Conservation (phyloP, 106 monocot genomes). For the Triglochin maritima region DNA sequence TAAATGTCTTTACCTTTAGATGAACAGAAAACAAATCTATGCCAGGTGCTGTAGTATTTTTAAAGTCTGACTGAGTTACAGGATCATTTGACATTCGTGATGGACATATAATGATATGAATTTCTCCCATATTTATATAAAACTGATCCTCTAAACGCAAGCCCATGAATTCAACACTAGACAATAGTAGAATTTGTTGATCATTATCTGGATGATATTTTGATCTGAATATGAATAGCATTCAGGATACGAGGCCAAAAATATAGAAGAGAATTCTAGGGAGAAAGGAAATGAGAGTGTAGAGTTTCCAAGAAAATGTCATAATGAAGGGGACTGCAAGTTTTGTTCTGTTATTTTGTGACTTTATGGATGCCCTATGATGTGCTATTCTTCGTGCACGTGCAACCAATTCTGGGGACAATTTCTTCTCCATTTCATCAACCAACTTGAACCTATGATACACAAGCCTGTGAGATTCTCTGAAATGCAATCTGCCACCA, state of each 20-base stretch:
- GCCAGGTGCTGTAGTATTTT: constrained; percentile 4
- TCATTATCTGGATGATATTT: no score
- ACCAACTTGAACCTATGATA: constrained; percentile 20
- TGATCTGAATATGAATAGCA: not conserved
- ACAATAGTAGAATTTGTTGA: not conserved
- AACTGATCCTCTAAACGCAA: constrained; percentile 9
- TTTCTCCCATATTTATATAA: constrained; percentile 41
- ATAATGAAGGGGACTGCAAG: constrained; percentile 8
- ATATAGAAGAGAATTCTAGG: constrained; percentile 29
- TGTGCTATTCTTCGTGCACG: constrained; percentile 63
- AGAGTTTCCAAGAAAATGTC: constrained; percentile 19
- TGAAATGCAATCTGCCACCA: not conserved
- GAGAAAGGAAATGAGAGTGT: constrained; percentile 21
- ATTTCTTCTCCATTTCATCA: constrained; percentile 40
- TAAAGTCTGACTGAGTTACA: not conserved
- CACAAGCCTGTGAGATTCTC: constrained; percentile 14
- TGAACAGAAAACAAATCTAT: constrained; percentile 23
- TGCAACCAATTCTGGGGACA: constrained; percentile 47
- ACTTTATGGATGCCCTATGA: constrained; percentile 4
- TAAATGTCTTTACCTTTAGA: constrained; percentile 31
- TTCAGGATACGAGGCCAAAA: constrained; percentile 9
- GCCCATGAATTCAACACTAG: constrained; percentile 5
- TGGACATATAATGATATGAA: constrained; percentile 28
- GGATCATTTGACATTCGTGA: constrained; percentile 1
- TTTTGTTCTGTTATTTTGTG: not conserved